Conservation (phyloP, 345 rosid species). For the Triadica sebifera region DNA sequence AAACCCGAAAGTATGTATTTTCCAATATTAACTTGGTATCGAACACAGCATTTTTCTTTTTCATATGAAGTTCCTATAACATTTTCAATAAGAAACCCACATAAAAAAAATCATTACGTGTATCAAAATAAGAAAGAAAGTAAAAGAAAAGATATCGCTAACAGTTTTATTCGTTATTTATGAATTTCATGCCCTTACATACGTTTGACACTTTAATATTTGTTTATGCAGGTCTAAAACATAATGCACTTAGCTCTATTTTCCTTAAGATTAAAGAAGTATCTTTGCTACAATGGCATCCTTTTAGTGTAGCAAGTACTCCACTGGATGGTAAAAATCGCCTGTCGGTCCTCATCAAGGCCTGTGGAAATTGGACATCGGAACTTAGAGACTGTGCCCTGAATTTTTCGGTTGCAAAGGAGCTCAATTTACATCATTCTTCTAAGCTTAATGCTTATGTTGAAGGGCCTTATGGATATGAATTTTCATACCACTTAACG, state of each 20-base stretch:
- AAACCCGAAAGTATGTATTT: slow-evolving; percentile 59
- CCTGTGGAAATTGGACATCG: slow-evolving; percentile 69
- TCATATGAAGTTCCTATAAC: too few species aligned
- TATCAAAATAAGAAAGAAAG: too few species aligned
- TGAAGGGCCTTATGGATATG: slow-evolving; percentile 89
- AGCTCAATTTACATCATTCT: slow-evolving; percentile 2
- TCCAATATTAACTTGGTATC: too few species aligned
- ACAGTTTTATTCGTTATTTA: too few species aligned
- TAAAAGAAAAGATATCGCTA: too few species aligned
- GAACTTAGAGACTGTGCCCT: slow-evolving; percentile 49
- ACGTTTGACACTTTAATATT: too few species aligned
- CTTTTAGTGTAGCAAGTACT: slow-evolving; percentile 85
- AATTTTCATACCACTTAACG: slow-evolving; percentile 67
- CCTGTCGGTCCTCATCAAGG: slow-evolving; percentile 68
- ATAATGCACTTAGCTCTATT: slow-evolving; percentile 74
- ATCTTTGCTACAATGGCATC: slow-evolving; percentile 96
- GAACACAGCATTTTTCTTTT: too few species aligned
- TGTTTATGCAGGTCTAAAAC: slow-evolving; percentile 43
- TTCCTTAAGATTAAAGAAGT: slow-evolving; percentile 72
- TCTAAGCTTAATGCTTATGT: slow-evolving; percentile 57
- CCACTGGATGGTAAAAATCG: slow-evolving; percentile 68
- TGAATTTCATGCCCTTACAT: too few species aligned
- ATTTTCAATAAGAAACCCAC: too few species aligned
- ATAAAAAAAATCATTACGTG: too few species aligned
- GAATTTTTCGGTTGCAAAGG: slow-evolving; percentile 26